Evolutionary conservation across 805 yeast species (phyloP), one percentile per base, ranked within the genome.

Genomic region (Lipomyces orientalis): DNA sequence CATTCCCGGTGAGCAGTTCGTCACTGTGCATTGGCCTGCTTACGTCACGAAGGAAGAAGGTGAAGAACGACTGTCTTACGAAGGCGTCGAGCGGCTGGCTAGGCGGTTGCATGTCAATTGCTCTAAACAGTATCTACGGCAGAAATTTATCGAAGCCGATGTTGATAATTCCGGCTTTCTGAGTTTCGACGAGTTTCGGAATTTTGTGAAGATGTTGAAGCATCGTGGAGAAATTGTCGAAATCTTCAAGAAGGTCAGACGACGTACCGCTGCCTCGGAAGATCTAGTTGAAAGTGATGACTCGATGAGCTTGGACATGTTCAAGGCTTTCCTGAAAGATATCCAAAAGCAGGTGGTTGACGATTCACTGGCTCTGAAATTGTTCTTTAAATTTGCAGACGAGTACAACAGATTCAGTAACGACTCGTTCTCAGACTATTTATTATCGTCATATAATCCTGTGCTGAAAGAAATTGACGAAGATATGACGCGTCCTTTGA

Each of bases 21-120:
- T 89, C 2, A 81, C 81, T 59, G 83, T 87, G 22, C 91, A 89
- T 72, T 89, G 92, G 92, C 83, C 82, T 58, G 81, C 81, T 52
- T 82, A 81, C 60, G 81, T 82, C 4, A 71, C 75, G 9, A 64
- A 62, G 31, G 72, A 71, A 19, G 64, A 59, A 25, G 71, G 69
- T 49, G 73, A 73, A 19, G 73, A 73, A 16, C 70, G 76, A 37
- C 72, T 81, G 8, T 79, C 87, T 0, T 90, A 90, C 75, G 86
- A 86, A 8, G 94, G 91, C 65, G 89, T 93, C 2, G 78, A 87
- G 66, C 86, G 83, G 65, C 82, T 91, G 39, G 84, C 95, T 39
- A 83, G 83, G 37, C 82, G 90, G 66, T 82, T 92, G 52, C 92
- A 92, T 71, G 88, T 94, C 46, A 88, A 89, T 75, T 85, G 93